Evolutionary conservation across 371 early-diverging fungal genomes (phyloP).

Genomic region (Smittium culicis): DNA sequence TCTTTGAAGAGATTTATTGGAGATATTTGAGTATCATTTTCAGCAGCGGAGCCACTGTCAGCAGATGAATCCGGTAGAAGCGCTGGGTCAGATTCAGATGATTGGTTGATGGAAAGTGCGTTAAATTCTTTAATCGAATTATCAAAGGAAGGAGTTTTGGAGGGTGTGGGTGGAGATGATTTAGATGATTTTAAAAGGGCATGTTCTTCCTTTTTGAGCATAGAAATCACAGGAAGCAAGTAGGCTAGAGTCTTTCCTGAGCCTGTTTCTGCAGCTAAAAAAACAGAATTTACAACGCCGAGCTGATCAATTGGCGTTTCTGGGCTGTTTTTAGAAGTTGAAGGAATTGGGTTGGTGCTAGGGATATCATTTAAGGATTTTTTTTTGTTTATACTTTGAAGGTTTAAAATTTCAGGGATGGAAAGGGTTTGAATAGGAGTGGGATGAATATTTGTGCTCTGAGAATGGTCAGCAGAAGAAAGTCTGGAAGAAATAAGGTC

Average conservation of each 20-base stretch:
- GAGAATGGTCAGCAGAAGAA: not conserved
- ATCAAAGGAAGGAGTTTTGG: not conserved
- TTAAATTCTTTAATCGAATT: not conserved
- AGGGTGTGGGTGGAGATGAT: not conserved
- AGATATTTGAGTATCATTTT: not conserved
- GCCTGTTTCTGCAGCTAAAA: constrained; percentile 93
- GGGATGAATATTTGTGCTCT: constrained; percentile 30
- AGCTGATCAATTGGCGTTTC: constrained; percentile 12
- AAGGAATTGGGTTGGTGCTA: not conserved
- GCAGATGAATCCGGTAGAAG: too few species aligned
- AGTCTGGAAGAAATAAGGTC: constrained; percentile 21
- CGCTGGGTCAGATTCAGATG: not conserved
- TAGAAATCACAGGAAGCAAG: constrained; percentile 67
- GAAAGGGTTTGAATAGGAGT: constrained; percentile 86
- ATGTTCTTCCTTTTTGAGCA: constrained; percentile 52
- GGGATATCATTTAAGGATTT: not conserved
- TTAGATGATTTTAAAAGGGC: not conserved
- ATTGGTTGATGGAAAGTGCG: not conserved
- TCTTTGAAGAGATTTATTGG: constrained; percentile 33
- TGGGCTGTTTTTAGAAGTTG: not conserved
- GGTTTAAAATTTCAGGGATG: constrained; percentile 54
- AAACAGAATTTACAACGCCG: constrained; percentile 8
- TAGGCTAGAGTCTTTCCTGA: constrained; percentile 98
- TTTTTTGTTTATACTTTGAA: constrained; percentile 10
- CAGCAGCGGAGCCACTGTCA: not conserved